A percentile compares a stretch with the other conserved stretches of the same genome.
Conservation (phyloP, 352 stramenopile species). For the Plasmopara halstedii region DNA sequence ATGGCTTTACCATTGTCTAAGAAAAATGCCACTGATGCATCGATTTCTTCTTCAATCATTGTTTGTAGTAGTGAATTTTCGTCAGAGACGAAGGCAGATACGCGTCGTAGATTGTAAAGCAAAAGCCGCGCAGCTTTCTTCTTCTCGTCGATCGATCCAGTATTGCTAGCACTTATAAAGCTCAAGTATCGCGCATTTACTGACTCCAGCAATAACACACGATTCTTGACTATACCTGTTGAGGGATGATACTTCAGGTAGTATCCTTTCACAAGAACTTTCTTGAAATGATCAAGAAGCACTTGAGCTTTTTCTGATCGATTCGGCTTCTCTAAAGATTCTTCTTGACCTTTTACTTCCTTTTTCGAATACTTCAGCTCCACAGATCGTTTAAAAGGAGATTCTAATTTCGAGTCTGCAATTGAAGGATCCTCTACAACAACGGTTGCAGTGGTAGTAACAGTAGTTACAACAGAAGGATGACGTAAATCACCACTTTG, state of each 20-base stretch:
- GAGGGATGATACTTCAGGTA: slow-evolving; percentile 52
- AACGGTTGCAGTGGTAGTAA: slow-evolving; percentile 1
- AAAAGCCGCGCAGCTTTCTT: slow-evolving; percentile 53
- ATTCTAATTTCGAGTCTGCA: slow-evolving; percentile 1
- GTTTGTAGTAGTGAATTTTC: slow-evolving; percentile 25
- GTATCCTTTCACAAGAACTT: slow-evolving; percentile 59
- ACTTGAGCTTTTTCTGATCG: slow-evolving; percentile 47
- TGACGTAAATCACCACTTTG: slow-evolving; percentile 8
- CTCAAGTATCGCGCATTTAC: slow-evolving; percentile 41
- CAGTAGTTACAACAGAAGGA: slow-evolving; percentile 10
- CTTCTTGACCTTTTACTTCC: slow-evolving; percentile 2
- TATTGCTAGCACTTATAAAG: slow-evolving; percentile 35
- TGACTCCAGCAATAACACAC: slow-evolving; percentile 31
- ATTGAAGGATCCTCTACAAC: background rate
- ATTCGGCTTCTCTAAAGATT: slow-evolving; percentile 8
- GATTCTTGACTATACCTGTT: slow-evolving; percentile 35
- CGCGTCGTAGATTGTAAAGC: slow-evolving; percentile 47
- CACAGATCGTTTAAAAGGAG: background rate
- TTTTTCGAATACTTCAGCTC: slow-evolving; percentile 9
- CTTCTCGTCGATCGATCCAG: slow-evolving; percentile 18
- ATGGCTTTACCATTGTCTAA: slow-evolving; percentile 55
- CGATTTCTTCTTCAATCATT: slow-evolving; percentile 21
- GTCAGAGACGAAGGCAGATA: slow-evolving; percentile 22
- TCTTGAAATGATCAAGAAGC: slow-evolving; percentile 65
- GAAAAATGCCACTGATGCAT: slow-evolving; percentile 26